Percentiles rank a stretch among this genome's conserved stretches.
phyloP scores from a whole-genome alignment of 2,329 filamentous ascomycete species.

The Pseudomassariella vexata region DNA sequence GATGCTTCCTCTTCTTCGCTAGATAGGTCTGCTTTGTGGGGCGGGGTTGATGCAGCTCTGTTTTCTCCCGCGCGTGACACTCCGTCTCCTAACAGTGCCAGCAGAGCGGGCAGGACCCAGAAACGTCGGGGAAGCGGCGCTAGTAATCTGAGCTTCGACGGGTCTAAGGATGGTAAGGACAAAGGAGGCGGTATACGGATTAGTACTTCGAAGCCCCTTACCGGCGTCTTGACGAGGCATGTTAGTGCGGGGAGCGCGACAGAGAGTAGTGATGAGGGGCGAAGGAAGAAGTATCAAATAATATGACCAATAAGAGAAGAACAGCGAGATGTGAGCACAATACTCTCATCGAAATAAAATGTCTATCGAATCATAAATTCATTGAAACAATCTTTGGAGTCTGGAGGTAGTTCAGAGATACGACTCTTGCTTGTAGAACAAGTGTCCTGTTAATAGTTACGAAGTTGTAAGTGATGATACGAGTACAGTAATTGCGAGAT shows the following conservation, averaged over 20 bases:
- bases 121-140: constrained; percentile 20
- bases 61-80: no score
- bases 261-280: constrained; percentile 4
- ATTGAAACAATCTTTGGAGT: no score
- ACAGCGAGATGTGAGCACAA: no score
- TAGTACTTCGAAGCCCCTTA: constrained; percentile 28
- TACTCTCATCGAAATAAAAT: no score
- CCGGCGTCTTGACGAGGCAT: constrained; percentile 26
- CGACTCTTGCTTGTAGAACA: no score
- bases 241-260: neutral
- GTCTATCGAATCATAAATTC: no score
- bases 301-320: no score
- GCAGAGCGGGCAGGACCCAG: constrained; percentile 1
- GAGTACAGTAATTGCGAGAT: no score
- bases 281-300: neutral
- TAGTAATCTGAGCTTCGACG: constrained; percentile 33
- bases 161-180: constrained; percentile 24
- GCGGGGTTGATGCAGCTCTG: no score
- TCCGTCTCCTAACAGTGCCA: constrained; percentile 1
- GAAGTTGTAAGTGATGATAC: no score
- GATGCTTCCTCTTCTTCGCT: constrained; percentile 6
- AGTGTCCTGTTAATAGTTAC: no score
- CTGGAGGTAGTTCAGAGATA: no score
- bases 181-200: constrained; percentile 34
- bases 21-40: constrained; percentile 1